Percentiles rank a stretch among this genome's conserved stretches.
Evolutionary conservation across 331 rosid genomes (phyloP).

Genomic region (Prunus yedoensis): DNA sequence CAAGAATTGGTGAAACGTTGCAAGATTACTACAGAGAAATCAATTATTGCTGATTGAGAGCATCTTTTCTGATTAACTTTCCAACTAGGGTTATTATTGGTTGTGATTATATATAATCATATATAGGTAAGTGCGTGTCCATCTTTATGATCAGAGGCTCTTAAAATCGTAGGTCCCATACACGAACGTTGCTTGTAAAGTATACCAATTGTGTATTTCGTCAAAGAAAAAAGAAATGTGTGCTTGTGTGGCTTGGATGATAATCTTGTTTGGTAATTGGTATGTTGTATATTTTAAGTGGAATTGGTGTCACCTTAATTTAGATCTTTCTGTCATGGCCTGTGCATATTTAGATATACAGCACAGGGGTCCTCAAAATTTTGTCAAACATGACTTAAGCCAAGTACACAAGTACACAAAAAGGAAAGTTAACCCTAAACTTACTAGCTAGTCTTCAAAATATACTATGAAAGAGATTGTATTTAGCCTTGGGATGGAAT

Average conservation of each 20-base stretch:
- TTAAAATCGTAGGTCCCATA: conserved; percentile 11
- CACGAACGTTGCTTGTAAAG: background rate
- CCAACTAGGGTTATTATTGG: background rate
- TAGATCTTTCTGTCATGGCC: background rate
- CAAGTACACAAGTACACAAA: background rate
- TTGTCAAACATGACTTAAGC: background rate
- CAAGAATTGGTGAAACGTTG: conserved; percentile 6
- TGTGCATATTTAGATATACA: background rate
- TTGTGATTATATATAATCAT: background rate
- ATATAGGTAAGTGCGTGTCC: background rate
- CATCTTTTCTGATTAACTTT: conserved; percentile 24
- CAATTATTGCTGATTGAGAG: conserved; percentile 23
- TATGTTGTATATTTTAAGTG: conserved; percentile 1
- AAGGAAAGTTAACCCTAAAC: background rate
- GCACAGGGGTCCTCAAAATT: background rate
- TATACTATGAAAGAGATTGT: background rate
- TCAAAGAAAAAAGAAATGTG: background rate
- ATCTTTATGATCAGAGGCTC: conserved; percentile 1
- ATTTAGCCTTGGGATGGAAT: background rate
- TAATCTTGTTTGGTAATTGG: conserved; percentile 13
- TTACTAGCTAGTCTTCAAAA: no score
- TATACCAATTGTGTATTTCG: background rate
- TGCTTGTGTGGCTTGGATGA: conserved; percentile 19
- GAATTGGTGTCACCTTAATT: conserved; percentile 9
- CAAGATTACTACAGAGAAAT: background rate